Evolutionary conservation across 2,329 filamentous ascomycete species (phyloP).

Genomic region (Thielaviopsis euricoi): DNA sequence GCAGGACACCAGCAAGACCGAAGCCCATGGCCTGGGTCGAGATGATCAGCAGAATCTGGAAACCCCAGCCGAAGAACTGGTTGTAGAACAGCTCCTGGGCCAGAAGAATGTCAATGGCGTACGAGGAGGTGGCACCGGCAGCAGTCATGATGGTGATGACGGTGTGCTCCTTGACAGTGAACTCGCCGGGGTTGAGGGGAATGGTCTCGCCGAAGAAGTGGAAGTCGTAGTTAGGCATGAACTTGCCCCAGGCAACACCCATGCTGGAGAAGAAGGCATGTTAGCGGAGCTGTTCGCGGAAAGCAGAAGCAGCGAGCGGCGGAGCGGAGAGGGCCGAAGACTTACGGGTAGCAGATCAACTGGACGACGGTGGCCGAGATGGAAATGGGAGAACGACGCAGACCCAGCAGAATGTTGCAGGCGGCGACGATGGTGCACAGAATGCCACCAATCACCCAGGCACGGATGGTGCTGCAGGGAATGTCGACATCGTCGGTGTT

Average conservation of each 20-base stretch:
- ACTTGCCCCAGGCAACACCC: conserved; percentile 20
- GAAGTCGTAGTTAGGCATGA: conserved; percentile 19
- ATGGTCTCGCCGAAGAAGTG: conserved; percentile 18
- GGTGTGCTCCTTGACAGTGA: conserved; percentile 32
- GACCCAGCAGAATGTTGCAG: conserved; percentile 36
- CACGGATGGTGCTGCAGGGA: conserved; percentile 40
- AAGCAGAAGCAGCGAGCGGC: background rate
- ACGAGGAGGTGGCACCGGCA: conserved; percentile 20
- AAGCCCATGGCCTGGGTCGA: conserved; percentile 41
- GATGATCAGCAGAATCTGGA: conserved; percentile 36
- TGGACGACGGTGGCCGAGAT: conserved; percentile 39
- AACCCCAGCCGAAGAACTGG: conserved; percentile 37
- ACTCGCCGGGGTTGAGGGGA: conserved; percentile 25
- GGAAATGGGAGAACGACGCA: conserved; percentile 32
- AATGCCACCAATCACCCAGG: conserved; percentile 40
- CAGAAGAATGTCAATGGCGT: conserved; percentile 26
- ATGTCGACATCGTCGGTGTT: conserved; percentile 33
- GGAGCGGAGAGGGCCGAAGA: background rate
- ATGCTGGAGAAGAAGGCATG: conserved; percentile 17
- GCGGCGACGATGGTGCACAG: conserved; percentile 41
- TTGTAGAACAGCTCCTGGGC: conserved; percentile 40
- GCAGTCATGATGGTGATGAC: conserved; percentile 31
- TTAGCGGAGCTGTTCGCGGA: conserved; percentile 14
- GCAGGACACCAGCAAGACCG: conserved; percentile 36
- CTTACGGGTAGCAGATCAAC: conserved; percentile 32